Evolutionary conservation across 164 flowering plant genomes (phyloP).

Genomic region (Tinospora cordifolia): DNA sequence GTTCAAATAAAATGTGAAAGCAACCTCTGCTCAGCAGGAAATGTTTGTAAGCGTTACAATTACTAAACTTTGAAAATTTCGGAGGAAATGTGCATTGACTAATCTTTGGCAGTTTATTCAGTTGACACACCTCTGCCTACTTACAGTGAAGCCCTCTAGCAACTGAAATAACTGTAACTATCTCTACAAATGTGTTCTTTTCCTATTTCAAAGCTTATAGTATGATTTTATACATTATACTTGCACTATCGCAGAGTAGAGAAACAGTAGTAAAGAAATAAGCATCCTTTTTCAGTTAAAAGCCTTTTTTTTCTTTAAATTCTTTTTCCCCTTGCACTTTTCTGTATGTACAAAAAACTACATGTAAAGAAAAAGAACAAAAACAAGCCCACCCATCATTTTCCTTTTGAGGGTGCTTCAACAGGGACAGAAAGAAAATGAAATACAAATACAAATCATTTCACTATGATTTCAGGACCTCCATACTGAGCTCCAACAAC

Average conservation of each 20-base stretch:
- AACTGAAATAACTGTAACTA: too few relatives aligned
- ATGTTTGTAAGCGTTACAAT: background rate
- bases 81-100: background rate
- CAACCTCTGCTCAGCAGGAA: too few relatives aligned
- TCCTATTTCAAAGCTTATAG: too few relatives aligned
- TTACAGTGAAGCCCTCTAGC: too few relatives aligned
- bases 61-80: background rate
- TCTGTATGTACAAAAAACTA: background rate
- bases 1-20: background rate
- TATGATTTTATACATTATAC: too few relatives aligned
- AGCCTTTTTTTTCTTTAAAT: too few relatives aligned
- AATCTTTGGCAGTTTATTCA: too few relatives aligned
- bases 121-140: too few relatives aligned
- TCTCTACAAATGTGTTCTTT: too few relatives aligned
- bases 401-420: background rate
- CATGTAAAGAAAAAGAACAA: background rate
- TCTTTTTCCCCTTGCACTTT: background rate
- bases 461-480: conserved; percentile 26
- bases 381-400: background rate
- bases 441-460: conserved; percentile 5
- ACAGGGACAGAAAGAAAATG: background rate
- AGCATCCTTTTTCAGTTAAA: too few relatives aligned
- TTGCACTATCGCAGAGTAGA: too few relatives aligned
- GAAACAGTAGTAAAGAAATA: too few relatives aligned
- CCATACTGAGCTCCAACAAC: conserved; percentile 23